Conservation (phyloP, 768 basidiomycete species). For the Termitomyces sp. region DNA sequence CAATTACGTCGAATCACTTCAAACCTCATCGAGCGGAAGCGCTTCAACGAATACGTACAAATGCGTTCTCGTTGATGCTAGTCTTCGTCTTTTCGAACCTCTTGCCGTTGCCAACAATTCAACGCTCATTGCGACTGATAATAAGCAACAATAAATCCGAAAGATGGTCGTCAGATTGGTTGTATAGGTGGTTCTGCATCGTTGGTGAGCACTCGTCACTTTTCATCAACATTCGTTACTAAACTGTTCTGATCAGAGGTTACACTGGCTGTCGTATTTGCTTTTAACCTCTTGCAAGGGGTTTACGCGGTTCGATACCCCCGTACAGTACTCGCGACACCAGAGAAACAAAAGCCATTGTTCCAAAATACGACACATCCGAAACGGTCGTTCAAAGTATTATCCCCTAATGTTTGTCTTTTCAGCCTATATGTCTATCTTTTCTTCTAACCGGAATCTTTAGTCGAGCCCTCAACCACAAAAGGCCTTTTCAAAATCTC, state of each 20-base stretch:
- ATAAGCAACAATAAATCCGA: constrained; percentile 16
- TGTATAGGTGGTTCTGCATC: constrained; percentile 33
- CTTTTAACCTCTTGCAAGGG: constrained; percentile 35
- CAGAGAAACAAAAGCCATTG: constrained; percentile 21
- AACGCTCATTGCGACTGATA: constrained; percentile 24
- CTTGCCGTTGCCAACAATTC: constrained; percentile 33
- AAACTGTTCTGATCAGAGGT: constrained; percentile 23
- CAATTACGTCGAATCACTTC: constrained; percentile 24
- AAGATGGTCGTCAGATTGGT: constrained; percentile 27
- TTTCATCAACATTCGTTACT: not conserved
- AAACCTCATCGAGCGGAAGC: constrained; percentile 42
- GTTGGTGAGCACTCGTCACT: constrained; percentile 24
- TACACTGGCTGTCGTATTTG: constrained; percentile 23
- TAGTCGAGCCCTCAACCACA: constrained; percentile 37
- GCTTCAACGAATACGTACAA: constrained; percentile 34
- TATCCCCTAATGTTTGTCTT: constrained; percentile 34
- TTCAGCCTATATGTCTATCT: not conserved
- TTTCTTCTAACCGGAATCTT: not conserved
- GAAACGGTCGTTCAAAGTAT: constrained; percentile 28
- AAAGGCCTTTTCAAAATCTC: constrained; percentile 36
- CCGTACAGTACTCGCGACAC: constrained; percentile 29
- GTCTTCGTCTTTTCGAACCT: constrained; percentile 30
- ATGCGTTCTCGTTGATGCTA: constrained; percentile 28
- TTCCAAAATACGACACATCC: constrained; percentile 23
- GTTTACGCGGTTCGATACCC: constrained; percentile 38